Evolutionary conservation across 495 filamentous ascomycete genomes (phyloP), one percentile per base, ranked within the genome.

Genomic region (Aspergillus wentii): DNA sequence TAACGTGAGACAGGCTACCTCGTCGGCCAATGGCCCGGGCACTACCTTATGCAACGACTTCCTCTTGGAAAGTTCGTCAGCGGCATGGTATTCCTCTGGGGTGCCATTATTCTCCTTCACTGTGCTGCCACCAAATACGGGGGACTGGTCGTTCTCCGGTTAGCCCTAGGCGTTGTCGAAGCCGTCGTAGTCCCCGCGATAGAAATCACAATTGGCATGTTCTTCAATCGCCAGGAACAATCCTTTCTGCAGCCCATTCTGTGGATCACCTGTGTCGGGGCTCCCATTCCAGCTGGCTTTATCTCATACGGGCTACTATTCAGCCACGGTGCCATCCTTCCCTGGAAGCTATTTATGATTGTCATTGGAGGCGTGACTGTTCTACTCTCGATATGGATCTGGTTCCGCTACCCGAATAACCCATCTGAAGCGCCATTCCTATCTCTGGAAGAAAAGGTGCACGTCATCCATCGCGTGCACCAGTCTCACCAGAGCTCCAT

Each of bases 331-430:
- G 3, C 31, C 15, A 28, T 57, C n/a, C 43, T 35, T 10, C 53
- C 53, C 3, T 57, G 53, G 53, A 57, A 54, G 18, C 33, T 54
- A 1, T 54, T 57, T 40, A 57, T 57, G 53, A 51, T 57, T 13
- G 38, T 52, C 30, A 54, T 41, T 8, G 53, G 53, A 0, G 46
- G 43, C 9, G 15, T 50, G 3, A 51, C 46, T 1, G 15, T 54
- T 6, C 17, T 57, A 13, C 36, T 57, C 17, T 39, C 50, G 6
- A 18, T 48, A 18, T 40, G 20, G 16, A 30, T 35, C 11, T 54
- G 39, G 36, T 44, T 51, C 26, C 25, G 14, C 18, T 54, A 51
- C 18, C 51, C 51, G 8, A 41, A 28, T 15, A 54, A 51, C 27
- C 51, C 51, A 5, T 28, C 33, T 1, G 32, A 47, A 3, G 51